Evolutionary conservation across 2,329 filamentous ascomycete genomes (phyloP).

Genomic region (Mollisiaceae sp.): DNA sequence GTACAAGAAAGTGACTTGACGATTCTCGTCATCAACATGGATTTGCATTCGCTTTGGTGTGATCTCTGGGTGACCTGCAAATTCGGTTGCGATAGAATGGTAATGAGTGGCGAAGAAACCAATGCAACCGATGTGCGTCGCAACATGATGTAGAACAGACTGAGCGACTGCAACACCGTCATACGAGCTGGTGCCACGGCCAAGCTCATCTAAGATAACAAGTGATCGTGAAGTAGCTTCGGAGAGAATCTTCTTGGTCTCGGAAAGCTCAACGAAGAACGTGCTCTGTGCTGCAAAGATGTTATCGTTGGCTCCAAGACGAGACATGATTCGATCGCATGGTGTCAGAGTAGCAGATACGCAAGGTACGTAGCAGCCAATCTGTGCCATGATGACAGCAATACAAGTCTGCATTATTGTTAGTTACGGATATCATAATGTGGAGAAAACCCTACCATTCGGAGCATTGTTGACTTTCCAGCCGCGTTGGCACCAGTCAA

Average conservation of each 20-base stretch:
- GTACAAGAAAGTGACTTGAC: slow-evolving; percentile 95
- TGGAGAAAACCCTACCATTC: slow-evolving; percentile 70
- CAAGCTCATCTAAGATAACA: slow-evolving; percentile 95
- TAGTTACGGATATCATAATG: slow-evolving; percentile 24
- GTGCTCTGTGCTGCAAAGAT: slow-evolving; percentile 98
- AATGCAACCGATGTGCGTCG: slow-evolving; percentile 88
- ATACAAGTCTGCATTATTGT: slow-evolving; percentile 73
- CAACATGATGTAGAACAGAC: slow-evolving; percentile 94
- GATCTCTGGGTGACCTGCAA: slow-evolving; percentile 87
- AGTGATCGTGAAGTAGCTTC: slow-evolving; percentile 93
- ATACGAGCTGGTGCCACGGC: slow-evolving; percentile 92
- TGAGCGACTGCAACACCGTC: slow-evolving; percentile 97
- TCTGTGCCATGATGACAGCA: slow-evolving; percentile 96
- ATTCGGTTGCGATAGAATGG: slow-evolving; percentile 90
- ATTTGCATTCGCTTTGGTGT: slow-evolving; percentile 90
- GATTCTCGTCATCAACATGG: slow-evolving; percentile 81
- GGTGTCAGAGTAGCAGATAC: slow-evolving; percentile 83
- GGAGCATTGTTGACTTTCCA: slow-evolving; percentile 93
- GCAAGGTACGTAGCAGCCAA: slow-evolving; percentile 91
- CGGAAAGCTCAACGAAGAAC: slow-evolving; percentile 96
- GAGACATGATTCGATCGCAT: slow-evolving; percentile 97
- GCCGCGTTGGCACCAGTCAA: slow-evolving; percentile 96
- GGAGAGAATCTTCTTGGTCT: slow-evolving; percentile 96
- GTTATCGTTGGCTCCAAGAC: slow-evolving; percentile 96
- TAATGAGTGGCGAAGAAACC: slow-evolving; percentile 99